phyloP scores from a whole-genome alignment of 78 protist genomes.

The Dictyostelium firmibasis region DNA sequence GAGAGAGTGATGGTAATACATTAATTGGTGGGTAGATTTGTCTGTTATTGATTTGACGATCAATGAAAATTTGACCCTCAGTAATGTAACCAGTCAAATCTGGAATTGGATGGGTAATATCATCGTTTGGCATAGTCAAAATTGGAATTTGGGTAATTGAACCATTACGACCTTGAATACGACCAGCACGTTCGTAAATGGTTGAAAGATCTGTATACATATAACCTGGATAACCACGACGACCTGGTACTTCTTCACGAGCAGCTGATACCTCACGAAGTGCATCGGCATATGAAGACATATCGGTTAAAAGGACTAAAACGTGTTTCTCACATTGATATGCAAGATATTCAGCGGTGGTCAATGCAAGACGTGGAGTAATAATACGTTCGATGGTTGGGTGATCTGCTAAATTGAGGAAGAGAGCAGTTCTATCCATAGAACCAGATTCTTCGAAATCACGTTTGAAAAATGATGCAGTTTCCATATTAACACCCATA shows the following conservation, averaged over 20 bases:
- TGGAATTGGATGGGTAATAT: conserved; percentile 99
- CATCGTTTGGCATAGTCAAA: conserved; percentile 99
- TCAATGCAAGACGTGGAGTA: conserved; percentile 99
- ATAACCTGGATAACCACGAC: conserved; percentile 99
- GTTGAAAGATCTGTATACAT: conserved; percentile 99
- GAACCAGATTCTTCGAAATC: conserved; percentile 99
- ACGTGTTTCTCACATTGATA: conserved; percentile 99
- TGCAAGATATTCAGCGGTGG: conserved; percentile 99
- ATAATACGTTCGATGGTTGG: conserved; percentile 99
- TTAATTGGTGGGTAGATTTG: conserved; percentile 99
- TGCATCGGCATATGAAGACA: conserved; percentile 99
- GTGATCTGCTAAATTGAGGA: conserved; percentile 99
- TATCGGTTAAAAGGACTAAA: conserved; percentile 99
- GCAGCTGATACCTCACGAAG: conserved; percentile 99
- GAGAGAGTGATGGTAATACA: conserved; percentile 99
- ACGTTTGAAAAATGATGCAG: conserved; percentile 99
- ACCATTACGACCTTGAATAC: conserved; percentile 98
- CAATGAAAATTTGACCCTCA: conserved; percentile 99
- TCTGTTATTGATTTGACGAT: conserved; percentile 97
- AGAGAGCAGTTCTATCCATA: conserved; percentile 97
- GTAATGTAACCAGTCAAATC: conserved; percentile 99
- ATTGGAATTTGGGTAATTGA: conserved; percentile 99
- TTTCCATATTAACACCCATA: conserved; percentile 99
- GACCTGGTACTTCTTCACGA: conserved; percentile 98
- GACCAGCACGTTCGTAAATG: conserved; percentile 99